Evolutionary conservation across 805 yeast genomes (phyloP).

Genomic region (Ogataea ramenticola): DNA sequence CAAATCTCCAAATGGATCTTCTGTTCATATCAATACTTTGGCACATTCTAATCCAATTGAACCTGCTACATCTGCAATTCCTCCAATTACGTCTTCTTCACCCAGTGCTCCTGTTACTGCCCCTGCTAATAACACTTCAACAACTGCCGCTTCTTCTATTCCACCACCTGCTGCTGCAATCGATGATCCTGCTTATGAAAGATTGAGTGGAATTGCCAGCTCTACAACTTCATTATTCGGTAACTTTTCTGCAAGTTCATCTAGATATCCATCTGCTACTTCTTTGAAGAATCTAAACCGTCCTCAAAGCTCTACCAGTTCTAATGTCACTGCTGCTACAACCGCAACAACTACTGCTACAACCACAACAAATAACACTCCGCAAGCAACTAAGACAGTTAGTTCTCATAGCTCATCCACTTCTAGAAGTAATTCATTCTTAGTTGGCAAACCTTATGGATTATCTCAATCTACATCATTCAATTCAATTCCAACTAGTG

Average conservation of each 20-base stretch:
- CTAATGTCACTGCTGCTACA: not conserved
- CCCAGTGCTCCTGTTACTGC: not conserved
- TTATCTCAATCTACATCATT: not conserved
- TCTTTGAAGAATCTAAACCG: constrained; percentile 5
- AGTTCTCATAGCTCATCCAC: not conserved
- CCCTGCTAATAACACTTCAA: not conserved
- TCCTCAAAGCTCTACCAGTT: not conserved
- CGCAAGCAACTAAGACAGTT: not conserved
- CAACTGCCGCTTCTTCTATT: not conserved
- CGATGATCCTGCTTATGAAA: not conserved
- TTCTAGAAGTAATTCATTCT: not conserved
- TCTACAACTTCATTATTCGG: constrained; percentile 12
- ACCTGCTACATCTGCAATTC: not conserved
- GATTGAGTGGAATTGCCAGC: constrained; percentile 8
- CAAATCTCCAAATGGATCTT: constrained; percentile 1
- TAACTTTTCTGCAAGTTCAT: constrained; percentile 4
- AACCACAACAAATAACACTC: not conserved
- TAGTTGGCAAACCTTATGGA: not conserved
- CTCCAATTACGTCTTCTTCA: not conserved
- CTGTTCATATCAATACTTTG: not conserved
- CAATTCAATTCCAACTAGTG: not conserved
- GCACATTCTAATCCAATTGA: not conserved
- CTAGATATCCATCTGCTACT: constrained; percentile 7
- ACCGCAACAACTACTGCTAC: not conserved
- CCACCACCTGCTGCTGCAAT: not conserved